These are phyloP conservation scores for Tetratostichococcus sp. DNA, from an alignment of 139 green algal genomes.

Conservation along the genomic window DNA sequence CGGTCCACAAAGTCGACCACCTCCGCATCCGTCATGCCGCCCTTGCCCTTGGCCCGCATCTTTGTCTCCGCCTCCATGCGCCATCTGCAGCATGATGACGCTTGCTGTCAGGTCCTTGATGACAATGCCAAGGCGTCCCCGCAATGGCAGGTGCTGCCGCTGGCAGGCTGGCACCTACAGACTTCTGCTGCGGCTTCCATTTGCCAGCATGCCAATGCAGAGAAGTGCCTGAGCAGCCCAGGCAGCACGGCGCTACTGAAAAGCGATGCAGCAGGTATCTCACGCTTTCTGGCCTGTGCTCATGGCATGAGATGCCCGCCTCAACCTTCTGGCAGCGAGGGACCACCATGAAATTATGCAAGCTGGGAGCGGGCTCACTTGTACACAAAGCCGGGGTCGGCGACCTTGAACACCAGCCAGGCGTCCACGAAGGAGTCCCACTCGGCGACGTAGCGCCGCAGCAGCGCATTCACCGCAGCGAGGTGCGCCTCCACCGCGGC, in stretches of 20 bases:
- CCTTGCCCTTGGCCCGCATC: conserved; percentile 76
- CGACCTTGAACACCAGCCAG: conserved; percentile 92
- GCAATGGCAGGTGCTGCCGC: no score
- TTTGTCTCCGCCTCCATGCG: conserved; percentile 81
- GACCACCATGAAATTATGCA: background rate
- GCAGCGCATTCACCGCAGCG: conserved; percentile 56
- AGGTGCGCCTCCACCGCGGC: conserved; percentile 55
- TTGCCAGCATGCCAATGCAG: no score
- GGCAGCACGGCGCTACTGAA: no score
- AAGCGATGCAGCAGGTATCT: no score
- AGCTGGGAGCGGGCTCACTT: background rate
- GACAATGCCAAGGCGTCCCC: no score
- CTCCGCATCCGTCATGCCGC: conserved; percentile 87
- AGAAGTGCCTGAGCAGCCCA: no score
- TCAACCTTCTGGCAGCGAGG: no score
- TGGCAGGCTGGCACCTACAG: no score
- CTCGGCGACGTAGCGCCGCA: conserved; percentile 67
- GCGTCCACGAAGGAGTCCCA: conserved; percentile 81
- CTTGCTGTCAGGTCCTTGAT: no score
- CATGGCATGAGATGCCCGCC: no score
- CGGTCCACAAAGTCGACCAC: conserved; percentile 87
- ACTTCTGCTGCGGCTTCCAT: no score
- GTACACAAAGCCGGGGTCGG: conserved; percentile 37
- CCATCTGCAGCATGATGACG: conserved; percentile 58
- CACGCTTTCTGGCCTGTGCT: no score